Base-by-base conservation (phyloP, 2,329 filamentous ascomycete genomes). In the Diaporthe sp. region DNA sequence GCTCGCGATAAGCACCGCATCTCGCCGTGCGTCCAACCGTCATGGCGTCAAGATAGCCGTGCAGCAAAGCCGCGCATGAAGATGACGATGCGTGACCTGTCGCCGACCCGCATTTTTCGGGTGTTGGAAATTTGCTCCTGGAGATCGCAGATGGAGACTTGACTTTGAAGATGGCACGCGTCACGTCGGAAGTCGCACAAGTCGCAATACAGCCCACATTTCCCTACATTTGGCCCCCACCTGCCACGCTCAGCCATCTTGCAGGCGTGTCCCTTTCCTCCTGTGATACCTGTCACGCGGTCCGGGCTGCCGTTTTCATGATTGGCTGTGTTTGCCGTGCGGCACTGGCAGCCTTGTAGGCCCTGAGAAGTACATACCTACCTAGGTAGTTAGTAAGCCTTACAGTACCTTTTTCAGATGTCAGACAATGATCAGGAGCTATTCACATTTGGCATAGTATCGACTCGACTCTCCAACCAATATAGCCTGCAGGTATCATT, bases 151-250 rank as follows among this genome's bases (percentile, higher is more conserved):
- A 51, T 53, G 44, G 63, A 4, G 63, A 68, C 47, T 13, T 28
- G 63, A 68, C 63, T 37, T 37, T 8, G 22, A 53, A n/a, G 65
- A 68, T 25, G 63, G 63, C 44, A 68, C 65, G 65, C 65, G 47
- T 68, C 65, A 68, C 47, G 10, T 68, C 47, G 65, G 65, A 42
- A 68, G 65, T 68, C 47, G 65, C 65, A 68, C 47, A 68, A 39
- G 22, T n/a, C 17, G 20, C 63, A 37, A 3, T 42, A 13, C 63
- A 31, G 31, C 47, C 44, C 63, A 51, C 47, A 1, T 53, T 34
- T 39, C 34, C 65, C 15, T 39, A 53, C 31, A 25, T 51, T 44
- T 53, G 20, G 44, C 44, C 63, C 63, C 63, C 63, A 53, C 47
- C 5, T 10, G 34, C 10, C 22, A 31, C 17, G 47, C 63, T 53